Percentiles rank a stretch among this genome's conserved stretches.
These are phyloP conservation scores for Lachnellula subtilissima DNA, from an alignment of 2,329 filamentous ascomycete species.

Conservation along the genomic window DNA sequence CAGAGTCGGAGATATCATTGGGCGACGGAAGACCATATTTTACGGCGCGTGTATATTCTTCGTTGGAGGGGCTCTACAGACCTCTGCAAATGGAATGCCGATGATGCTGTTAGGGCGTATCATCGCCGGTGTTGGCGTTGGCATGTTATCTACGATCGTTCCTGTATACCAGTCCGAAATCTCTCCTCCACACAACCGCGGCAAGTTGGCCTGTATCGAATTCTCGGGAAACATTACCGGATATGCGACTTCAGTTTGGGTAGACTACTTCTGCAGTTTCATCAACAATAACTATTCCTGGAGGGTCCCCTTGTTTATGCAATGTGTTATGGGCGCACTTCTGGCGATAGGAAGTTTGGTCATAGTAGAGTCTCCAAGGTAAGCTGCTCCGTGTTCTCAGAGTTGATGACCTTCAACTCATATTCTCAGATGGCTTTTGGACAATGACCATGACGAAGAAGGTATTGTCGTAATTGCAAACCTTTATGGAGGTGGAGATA, in stretches of 20 bases:
- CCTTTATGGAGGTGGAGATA: constrained; percentile 90
- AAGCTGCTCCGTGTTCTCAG: constrained; percentile 4
- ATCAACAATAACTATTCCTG: constrained; percentile 83
- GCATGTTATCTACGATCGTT: constrained; percentile 85
- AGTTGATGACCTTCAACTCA: constrained; percentile 8
- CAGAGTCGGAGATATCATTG: constrained; percentile 85
- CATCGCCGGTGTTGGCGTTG: constrained; percentile 79
- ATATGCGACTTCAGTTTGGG: constrained; percentile 96
- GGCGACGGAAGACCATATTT: constrained; percentile 81
- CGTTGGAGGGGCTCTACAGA: constrained; percentile 78
- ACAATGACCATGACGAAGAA: constrained; percentile 97
- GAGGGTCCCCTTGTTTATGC: constrained; percentile 85
- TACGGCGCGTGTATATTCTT: constrained; percentile 91
- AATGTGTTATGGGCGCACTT: constrained; percentile 88
- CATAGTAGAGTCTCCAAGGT: constrained; percentile 96
- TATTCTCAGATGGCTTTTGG: constrained; percentile 80
- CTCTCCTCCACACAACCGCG: constrained; percentile 91
- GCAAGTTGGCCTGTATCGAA: constrained; percentile 94
- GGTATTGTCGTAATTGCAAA: constrained; percentile 98
- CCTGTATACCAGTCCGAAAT: constrained; percentile 94
- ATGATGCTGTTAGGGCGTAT: constrained; percentile 87
- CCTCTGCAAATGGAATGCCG: constrained; percentile 72
- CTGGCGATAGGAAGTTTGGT: constrained; percentile 81
- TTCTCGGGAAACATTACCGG: constrained; percentile 96
- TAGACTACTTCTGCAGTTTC: constrained; percentile 93